These are phyloP conservation scores for Baeospora myosura DNA, from an alignment of 1,284 basidiomycete species.

Conservation along the genomic window DNA sequence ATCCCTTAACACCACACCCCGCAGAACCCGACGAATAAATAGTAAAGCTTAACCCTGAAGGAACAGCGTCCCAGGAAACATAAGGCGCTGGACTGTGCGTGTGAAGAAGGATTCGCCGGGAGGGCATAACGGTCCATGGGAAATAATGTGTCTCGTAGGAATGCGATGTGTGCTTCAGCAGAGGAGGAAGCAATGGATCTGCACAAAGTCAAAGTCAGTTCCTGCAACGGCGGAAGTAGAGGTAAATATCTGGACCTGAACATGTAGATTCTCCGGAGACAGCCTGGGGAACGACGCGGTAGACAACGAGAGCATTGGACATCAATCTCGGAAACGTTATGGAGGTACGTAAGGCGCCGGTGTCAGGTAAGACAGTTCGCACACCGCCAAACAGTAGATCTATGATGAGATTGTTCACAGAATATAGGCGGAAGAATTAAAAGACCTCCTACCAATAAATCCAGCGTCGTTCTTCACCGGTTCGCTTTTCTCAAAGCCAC, in stretches of 20 bases:
- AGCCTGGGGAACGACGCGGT: conserved; percentile 36
- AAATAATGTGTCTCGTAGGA: conserved; percentile 67
- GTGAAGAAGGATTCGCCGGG: conserved; percentile 53
- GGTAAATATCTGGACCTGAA: conserved; percentile 8
- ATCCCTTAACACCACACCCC: conserved; percentile 31
- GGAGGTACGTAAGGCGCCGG: conserved; percentile 23
- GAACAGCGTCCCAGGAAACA: conserved; percentile 22
- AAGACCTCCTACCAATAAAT: conserved; percentile 37
- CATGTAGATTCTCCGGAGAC: conserved; percentile 2
- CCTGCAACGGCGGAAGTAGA: neutral
- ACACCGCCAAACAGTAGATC: conserved; percentile 30
- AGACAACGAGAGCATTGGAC: conserved; percentile 57
- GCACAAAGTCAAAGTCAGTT: conserved; percentile 11
- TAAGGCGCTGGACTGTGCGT: conserved; percentile 69
- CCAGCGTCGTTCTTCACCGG: conserved; percentile 25
- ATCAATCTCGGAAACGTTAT: conserved; percentile 43
- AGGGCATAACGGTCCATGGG: conserved; percentile 30
- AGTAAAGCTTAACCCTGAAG: conserved; percentile 41
- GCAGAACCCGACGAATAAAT: conserved; percentile 51
- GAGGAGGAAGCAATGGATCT: conserved; percentile 47
- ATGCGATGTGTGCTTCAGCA: conserved; percentile 52
- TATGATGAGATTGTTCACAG: conserved; percentile 22
- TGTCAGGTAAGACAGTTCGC: conserved; percentile 25
- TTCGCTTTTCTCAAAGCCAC: conserved; percentile 34
- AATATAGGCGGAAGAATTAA: conserved; percentile 12